Evolutionary conservation across 2,329 filamentous ascomycete genomes (phyloP), one percentile per base, ranked within the genome.

Genomic region (Tolypocladium guangdongense): DNA sequence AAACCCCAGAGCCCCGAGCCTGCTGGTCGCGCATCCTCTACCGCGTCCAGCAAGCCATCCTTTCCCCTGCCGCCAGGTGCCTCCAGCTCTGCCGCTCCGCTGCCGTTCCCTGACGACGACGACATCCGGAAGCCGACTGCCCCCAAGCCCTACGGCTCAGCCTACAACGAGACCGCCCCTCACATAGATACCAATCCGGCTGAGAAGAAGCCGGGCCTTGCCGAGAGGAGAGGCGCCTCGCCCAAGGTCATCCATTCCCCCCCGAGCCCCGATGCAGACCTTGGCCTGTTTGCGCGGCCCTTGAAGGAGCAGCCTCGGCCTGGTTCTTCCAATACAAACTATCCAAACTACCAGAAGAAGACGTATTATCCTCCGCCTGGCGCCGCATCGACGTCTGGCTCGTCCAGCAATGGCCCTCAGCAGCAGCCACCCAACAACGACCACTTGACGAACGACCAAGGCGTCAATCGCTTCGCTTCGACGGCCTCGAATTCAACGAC

Each of bases 401-500:
- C 69, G 14, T 67, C 64, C 20, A 65, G 59, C 55, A 67, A 68
- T 66, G 64, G 62, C 2, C 50, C 56, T 48, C 54, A 56, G n/a
- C 55, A 50, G 12, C 62, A 62, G 41, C 54, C 60, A 5, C 56
- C 55, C 7, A 56, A 54, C 50, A 53, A 55, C 46, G 54, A 66
- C 54, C 58, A 64, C 41, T 48, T 60, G 22, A 61, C 56, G 64
- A 63, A 63, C 32, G 74, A 78, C n/a, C 71, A 62, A 50, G 73
- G 74, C 33, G 77, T 86, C 58, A 84, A 81, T 63, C 77, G 83
- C 46, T 83, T 84, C 59, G 77, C 79, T 12, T 96, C 92, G 2
- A 95, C 89, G 8, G 90, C 92, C 16, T 97, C 93, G 0, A 95
- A 85, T 14, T 95, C 91, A 2, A 99, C 93, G 1, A 96, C 92